Percentiles rank a stretch among this genome's conserved stretches.
phyloP scores from a whole-genome alignment of 768 basidiomycete species.

The Lepiota brunneoincarnata region DNA sequence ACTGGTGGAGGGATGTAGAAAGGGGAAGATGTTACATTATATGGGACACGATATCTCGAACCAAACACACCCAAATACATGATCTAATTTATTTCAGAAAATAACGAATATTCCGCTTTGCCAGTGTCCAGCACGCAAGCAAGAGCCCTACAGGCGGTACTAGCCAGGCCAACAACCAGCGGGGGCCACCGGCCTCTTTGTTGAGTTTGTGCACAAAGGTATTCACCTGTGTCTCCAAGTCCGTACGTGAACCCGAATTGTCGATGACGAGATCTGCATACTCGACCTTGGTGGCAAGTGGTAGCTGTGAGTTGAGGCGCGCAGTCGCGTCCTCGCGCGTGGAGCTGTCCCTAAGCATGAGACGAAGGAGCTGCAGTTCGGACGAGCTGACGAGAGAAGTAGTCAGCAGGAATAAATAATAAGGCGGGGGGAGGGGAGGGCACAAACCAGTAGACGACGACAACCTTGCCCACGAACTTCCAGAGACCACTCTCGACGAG shows the following conservation, averaged over 20 bases:
- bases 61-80: constrained; percentile 4
- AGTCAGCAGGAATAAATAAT: not conserved
- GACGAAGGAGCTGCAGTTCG: constrained; percentile 78
- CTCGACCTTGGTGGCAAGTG: constrained; percentile 73
- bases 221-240: constrained; percentile 59
- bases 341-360: constrained; percentile 74
- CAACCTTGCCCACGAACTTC: constrained; percentile 77
- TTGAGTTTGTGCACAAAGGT: constrained; percentile 41
- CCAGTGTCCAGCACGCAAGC: constrained; percentile 1
- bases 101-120: not conserved
- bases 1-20: not conserved
- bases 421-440: not conserved
- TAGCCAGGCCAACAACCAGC: constrained; percentile 60
- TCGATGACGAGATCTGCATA: constrained; percentile 88
- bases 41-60: not conserved
- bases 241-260: constrained; percentile 75
- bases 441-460: constrained; percentile 89
- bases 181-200: constrained; percentile 45
- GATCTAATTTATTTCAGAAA: not conserved
- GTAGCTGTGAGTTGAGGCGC: constrained; percentile 77
- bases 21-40: not conserved
- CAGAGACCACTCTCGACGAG: constrained; percentile 87
- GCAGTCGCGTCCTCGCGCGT: constrained; percentile 64
- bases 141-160: constrained; percentile 51
- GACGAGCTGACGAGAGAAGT: constrained; percentile 52